Base-by-base conservation (phyloP, 345 rosid genomes). In the Moricandia arvensis region DNA sequence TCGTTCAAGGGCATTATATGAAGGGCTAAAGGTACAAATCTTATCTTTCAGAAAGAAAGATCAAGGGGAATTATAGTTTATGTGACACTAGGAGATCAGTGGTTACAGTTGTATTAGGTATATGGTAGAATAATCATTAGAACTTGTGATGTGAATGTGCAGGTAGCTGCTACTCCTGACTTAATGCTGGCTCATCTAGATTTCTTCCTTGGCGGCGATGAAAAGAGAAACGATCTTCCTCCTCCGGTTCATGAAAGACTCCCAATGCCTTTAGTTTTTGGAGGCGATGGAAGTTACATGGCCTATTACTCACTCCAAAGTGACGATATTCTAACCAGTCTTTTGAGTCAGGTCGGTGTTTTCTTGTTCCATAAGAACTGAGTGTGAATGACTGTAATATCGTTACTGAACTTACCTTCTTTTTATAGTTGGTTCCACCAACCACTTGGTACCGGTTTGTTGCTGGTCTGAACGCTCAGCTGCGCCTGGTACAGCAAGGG, bases 281-380 rank as follows among this genome's bases (percentile, higher is more conserved):
- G 98, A 63, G 97, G 98, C 3, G 87, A 91, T 45, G 98, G 98
- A 82, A 89, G 97, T 80, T 93, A 91, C 85, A 87, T 91, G 97
- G 83, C 97, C 68, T 91, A 91, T 45, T 88, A 91, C 74, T 87
- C 83, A 77, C 92, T 93, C 81, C 96, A 89, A 68, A 91, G 83
- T 68, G 98, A 93, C 63, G 90, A 89, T 61, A 86, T 88, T 53
- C 74, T 91, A 15, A 93, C 98, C n/a, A 89, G 94, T 86, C 89
- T 93, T 24, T 77, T 89, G 89, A 86, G 92, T 74, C 96, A 93
- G 97, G 98, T 91, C 29, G 17, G 5, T 75, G 49, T 33, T 66
- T 70, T 43, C 59, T 47, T 62, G 4, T 29, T 21, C 0, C 15
- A 47, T 18, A 13, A 26, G 55, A 10, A 34, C 49, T 12, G 34